phyloP scores from a whole-genome alignment of 2,329 filamentous ascomycete genomes.

The Botrytis tulipae region DNA sequence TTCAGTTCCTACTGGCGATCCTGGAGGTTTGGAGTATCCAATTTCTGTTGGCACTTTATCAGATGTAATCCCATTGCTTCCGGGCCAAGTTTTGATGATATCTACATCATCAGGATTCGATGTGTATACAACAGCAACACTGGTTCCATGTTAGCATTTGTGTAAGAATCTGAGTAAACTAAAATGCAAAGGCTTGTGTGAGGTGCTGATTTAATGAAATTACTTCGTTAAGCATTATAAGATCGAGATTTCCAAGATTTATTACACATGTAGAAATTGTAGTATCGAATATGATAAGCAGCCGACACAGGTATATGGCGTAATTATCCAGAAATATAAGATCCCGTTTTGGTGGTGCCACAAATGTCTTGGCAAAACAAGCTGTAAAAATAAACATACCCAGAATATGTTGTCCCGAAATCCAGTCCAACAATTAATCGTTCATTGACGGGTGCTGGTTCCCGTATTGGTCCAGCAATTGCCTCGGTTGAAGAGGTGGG shows the following conservation, averaged over 20 bases:
- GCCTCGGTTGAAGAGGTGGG: constrained; percentile 58
- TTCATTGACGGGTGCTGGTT: constrained; percentile 54
- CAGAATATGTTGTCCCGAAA: constrained; percentile 82
- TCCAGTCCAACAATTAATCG: constrained; percentile 75
- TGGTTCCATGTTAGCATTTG: constrained; percentile 34
- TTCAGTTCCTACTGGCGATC: constrained; percentile 42
- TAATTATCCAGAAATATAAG: not conserved
- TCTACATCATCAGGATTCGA: constrained; percentile 76
- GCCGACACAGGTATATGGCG: not conserved
- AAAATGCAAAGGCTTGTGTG: too few relatives aligned
- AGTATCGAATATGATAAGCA: not conserved
- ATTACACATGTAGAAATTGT: not conserved
- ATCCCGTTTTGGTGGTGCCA: not conserved
- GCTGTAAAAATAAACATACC: constrained; percentile 43
- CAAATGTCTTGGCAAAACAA: constrained; percentile 7
- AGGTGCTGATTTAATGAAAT: not conserved
- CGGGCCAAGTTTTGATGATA: constrained; percentile 83
- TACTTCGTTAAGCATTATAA: not conserved
- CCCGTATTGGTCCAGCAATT: constrained; percentile 58
- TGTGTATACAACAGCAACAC: constrained; percentile 71
- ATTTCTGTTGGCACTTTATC: constrained; percentile 85
- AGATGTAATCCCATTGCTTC: constrained; percentile 81
- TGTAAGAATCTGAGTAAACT: not conserved
- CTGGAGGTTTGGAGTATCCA: constrained; percentile 50
- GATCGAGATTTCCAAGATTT: not conserved